Evolutionary conservation across 202 grass and related monocot species (phyloP).

Genomic region (Zoysia matrella): DNA sequence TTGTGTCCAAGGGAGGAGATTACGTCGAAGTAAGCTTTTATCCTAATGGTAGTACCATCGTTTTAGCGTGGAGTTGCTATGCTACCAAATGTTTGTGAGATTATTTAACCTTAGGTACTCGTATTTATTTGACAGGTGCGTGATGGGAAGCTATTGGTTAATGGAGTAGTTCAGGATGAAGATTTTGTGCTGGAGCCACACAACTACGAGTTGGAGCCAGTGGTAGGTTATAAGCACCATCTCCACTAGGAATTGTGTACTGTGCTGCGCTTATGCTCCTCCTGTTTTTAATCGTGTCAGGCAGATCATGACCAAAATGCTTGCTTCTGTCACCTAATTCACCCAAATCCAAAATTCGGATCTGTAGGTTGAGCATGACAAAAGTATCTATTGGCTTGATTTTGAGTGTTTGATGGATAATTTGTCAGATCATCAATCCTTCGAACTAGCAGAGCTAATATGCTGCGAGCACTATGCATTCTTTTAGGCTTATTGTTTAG

Average conservation of each 20-base stretch:
- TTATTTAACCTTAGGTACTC: neutral
- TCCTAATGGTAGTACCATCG: slow-evolving; percentile 42
- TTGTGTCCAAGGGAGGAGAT: slow-evolving; percentile 80
- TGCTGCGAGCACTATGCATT: neutral
- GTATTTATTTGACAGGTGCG: slow-evolving; percentile 56
- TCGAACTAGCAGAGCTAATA: neutral
- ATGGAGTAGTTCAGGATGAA: no score
- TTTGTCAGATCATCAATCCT: neutral
- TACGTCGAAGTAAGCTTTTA: slow-evolving; percentile 85
- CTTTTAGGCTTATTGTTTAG: neutral
- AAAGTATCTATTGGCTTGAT: neutral
- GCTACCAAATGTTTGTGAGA: slow-evolving; percentile 17
- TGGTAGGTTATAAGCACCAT: slow-evolving; percentile 53
- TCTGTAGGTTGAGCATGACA: neutral
- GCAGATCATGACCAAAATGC: neutral
- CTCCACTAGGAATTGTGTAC: neutral
- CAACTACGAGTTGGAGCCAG: slow-evolving; percentile 71
- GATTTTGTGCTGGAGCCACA: slow-evolving; percentile 21
- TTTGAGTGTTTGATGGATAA: neutral
- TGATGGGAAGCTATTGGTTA: slow-evolving; percentile 49
- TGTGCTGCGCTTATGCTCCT: neutral
- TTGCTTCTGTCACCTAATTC: neutral
- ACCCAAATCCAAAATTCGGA: neutral
- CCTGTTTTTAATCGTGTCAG: neutral
- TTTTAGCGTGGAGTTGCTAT: slow-evolving; percentile 16